A percentile compares a stretch with the other conserved stretches of the same genome.
Evolutionary conservation across 257 asterid genomes (phyloP).

Genomic region (Capsicum baccatum): DNA sequence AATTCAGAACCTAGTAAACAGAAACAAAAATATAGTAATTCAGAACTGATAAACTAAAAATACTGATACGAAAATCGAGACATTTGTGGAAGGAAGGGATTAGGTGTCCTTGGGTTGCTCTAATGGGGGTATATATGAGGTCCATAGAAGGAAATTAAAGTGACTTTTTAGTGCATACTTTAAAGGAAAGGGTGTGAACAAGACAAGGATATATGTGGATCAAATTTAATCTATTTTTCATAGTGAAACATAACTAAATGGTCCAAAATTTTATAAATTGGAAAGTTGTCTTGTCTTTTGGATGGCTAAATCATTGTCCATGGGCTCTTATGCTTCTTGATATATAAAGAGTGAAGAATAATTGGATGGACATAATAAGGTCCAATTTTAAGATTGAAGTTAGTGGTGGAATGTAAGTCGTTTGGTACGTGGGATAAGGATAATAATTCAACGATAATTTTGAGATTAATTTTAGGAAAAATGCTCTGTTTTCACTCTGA

Average conservation of each 20-base stretch:
- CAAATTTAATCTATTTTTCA: neutral
- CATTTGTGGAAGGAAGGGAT: neutral
- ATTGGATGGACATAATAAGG: neutral
- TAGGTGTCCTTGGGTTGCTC: neutral
- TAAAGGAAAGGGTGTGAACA: neutral
- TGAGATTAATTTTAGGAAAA: too few relatives aligned
- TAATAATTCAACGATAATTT: too few relatives aligned
- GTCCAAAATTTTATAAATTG: constrained; percentile 10
- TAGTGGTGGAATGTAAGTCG: neutral
- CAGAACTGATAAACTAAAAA: too few relatives aligned
- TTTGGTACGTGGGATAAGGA: too few relatives aligned
- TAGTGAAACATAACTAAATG: neutral
- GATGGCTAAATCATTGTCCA: constrained; percentile 25
- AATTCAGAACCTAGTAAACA: too few relatives aligned
- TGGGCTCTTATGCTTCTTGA: constrained; percentile 15
- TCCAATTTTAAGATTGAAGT: neutral
- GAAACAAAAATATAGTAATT: too few relatives aligned
- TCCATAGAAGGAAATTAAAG: neutral
- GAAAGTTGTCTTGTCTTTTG: constrained; percentile 23
- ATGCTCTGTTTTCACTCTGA: too few relatives aligned
- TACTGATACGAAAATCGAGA: too few relatives aligned
- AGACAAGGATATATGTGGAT: neutral
- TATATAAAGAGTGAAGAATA: neutral
- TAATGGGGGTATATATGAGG: neutral
- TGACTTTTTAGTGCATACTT: neutral